Base-by-base conservation (phyloP, 805 yeast genomes). In the Lipomyces spencermartinsiae region DNA sequence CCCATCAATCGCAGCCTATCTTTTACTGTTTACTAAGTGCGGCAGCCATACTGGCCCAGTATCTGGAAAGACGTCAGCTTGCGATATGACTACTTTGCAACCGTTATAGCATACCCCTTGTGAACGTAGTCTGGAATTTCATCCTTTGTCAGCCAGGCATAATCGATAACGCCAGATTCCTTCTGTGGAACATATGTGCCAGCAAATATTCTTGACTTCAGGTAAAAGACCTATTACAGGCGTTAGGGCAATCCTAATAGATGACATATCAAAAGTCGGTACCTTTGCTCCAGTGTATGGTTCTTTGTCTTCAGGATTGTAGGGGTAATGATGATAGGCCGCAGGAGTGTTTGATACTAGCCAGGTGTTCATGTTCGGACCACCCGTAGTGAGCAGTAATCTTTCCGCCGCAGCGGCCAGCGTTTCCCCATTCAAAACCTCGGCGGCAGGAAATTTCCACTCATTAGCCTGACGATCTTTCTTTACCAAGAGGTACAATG, bases 281-380 rank as follows among this genome's bases (percentile, higher is more conserved):
- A 64, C 71, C 62, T 67, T 68, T 12, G 66, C 66, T 6, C 70
- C 71, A 0, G 29, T 31, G 53, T 33, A 58, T 19, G 25, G 34
- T 8, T 22, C 57, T 6, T 35, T 61, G 12, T 64, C 51, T 34
- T 74, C 59, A 14, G 78, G 76, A 39, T 75, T 75, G 43, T 76
- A 75, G 14, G 73, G 61, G 69, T 81, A 83, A 72, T 86, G 82
- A 70, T 89, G 76, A 1, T 89, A 87, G 57, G 89, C 93, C 55
- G 93, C 89, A 54, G 99, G 98, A 4, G 90, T 90, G 65, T 86
- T 87, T 31, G 98, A 92, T n/a, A 95, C 97, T 25, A 90, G 86
- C 91, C 96, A 94, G 57, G 92, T 89, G 79, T 92, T 90, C 77
- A 95, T 85, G 64, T 83, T 78, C 10, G 83, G 85, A 39, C 97